Evolutionary conservation across 2,329 filamentous ascomycete species (phyloP).

Genomic region (Fusarium nematophilum): DNA sequence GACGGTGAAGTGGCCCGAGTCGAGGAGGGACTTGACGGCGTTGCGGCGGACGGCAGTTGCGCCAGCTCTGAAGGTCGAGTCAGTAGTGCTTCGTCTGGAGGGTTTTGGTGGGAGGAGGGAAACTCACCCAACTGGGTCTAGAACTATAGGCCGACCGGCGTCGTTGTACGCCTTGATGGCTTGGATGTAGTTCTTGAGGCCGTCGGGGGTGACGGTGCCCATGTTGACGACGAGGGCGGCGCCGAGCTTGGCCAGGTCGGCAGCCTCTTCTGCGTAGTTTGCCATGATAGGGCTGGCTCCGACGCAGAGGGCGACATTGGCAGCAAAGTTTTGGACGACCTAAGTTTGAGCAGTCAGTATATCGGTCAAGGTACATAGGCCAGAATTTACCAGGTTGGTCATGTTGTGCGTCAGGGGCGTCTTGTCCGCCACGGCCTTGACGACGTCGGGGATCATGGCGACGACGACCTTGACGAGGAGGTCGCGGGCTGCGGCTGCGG

Average conservation of each 20-base stretch:
- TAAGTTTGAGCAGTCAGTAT: conserved; percentile 26
- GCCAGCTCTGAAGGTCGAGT: conserved; percentile 67
- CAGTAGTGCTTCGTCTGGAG: not conserved
- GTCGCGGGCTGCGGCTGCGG: conserved; percentile 69
- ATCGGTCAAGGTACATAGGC: not conserved
- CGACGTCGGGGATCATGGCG: conserved; percentile 62
- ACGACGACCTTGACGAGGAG: conserved; percentile 62
- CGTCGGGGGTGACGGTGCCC: conserved; percentile 87
- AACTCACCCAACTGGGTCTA: conserved; percentile 85
- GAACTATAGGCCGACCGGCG: conserved; percentile 78
- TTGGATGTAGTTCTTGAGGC: conserved; percentile 75
- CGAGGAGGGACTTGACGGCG: conserved; percentile 77
- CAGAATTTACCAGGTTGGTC: conserved; percentile 81
- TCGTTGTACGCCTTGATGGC: conserved; percentile 86
- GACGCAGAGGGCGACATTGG: conserved; percentile 86
- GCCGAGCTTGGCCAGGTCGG: conserved; percentile 80
- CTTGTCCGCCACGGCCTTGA: conserved; percentile 69
- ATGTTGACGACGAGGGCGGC: conserved; percentile 92
- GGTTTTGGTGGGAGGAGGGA: not conserved
- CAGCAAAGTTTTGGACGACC: conserved; percentile 93
- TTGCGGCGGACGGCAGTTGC: conserved; percentile 80
- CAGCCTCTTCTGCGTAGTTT: conserved; percentile 84
- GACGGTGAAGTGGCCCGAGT: conserved; percentile 81
- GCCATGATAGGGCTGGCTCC: conserved; percentile 96
- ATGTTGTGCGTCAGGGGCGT: conserved; percentile 93